Percentiles rank a stretch among this genome's conserved stretches.
Evolutionary conservation across 305 asterid genomes (phyloP).

Genomic region (Fraxinus floribunda): DNA sequence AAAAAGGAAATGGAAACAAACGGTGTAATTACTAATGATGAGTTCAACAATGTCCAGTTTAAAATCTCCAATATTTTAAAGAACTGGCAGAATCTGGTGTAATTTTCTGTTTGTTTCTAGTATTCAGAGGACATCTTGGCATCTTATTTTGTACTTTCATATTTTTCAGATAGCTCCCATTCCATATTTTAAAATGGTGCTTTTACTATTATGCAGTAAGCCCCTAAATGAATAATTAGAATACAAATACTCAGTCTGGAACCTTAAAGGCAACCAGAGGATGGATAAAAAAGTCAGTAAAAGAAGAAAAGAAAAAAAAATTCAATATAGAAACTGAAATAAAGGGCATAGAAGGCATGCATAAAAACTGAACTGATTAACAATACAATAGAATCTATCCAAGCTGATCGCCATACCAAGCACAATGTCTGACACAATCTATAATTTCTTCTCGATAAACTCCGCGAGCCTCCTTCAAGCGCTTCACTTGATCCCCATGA

Average conservation of each 20-base stretch:
- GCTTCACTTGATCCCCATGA: constrained; percentile 71
- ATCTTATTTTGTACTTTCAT: background rate
- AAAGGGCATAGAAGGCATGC: background rate
- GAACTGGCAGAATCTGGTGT: background rate
- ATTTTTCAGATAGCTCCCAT: background rate
- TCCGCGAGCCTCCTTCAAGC: constrained; percentile 81
- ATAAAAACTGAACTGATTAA: background rate
- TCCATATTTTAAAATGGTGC: background rate
- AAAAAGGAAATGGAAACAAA: background rate
- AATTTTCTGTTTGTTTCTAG: background rate
- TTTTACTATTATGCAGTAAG: background rate
- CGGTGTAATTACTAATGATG: background rate
- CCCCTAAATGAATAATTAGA: constrained; percentile 10
- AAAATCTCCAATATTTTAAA: background rate
- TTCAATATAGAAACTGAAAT: background rate
- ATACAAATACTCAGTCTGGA: background rate
- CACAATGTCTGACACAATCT: constrained; percentile 93
- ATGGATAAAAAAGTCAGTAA: background rate
- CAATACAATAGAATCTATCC: background rate
- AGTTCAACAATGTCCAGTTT: background rate
- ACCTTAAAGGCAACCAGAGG: constrained; percentile 8
- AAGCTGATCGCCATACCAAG: constrained; percentile 55
- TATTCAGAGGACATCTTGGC: background rate
- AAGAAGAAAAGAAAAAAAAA: background rate
- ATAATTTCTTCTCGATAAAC: constrained; percentile 79